phyloP scores from a whole-genome alignment of 495 filamentous ascomycete genomes.

The Halenospora varia region DNA sequence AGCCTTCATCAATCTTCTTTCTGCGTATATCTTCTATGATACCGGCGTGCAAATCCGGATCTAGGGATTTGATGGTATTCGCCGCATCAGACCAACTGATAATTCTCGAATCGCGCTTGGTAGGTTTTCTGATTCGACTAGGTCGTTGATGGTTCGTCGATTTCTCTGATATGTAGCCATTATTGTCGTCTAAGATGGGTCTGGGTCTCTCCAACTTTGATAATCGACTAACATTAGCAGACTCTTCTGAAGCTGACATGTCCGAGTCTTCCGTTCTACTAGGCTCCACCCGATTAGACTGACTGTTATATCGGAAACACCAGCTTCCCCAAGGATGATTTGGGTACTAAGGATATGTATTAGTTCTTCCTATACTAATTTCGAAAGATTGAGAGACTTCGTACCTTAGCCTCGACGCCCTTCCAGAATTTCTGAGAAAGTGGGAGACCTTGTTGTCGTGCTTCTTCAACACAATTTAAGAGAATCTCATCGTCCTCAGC shows the following conservation, averaged over 20 bases:
- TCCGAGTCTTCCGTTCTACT: conserved; percentile 6
- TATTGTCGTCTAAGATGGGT: background rate
- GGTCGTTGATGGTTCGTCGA: conserved; percentile 1
- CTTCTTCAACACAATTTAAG: conserved; percentile 10
- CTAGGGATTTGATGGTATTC: conserved; percentile 18
- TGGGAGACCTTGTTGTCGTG: background rate
- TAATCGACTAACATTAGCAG: background rate
- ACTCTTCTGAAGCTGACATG: conserved; percentile 4
- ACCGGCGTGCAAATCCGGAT: conserved; percentile 19
- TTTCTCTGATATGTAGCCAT: background rate
- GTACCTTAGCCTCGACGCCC: conserved; percentile 15
- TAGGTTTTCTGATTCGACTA: conserved; percentile 17
- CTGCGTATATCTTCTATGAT: conserved; percentile 16
- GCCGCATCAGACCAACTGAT: conserved; percentile 25
- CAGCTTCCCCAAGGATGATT: conserved; percentile 9
- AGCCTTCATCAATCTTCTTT: background rate
- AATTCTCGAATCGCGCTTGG: conserved; percentile 21
- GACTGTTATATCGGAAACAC: conserved; percentile 9
- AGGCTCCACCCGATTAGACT: conserved; percentile 8
- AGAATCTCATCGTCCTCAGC: conserved; percentile 18
- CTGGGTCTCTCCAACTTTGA: background rate
- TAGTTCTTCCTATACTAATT: background rate
- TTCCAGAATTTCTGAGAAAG: conserved; percentile 10
- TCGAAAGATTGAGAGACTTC: too few species aligned
- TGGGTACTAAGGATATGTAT: conserved; percentile 4